phyloP scores from a whole-genome alignment of 257 asterid genomes.

The Solanum okadae region DNA sequence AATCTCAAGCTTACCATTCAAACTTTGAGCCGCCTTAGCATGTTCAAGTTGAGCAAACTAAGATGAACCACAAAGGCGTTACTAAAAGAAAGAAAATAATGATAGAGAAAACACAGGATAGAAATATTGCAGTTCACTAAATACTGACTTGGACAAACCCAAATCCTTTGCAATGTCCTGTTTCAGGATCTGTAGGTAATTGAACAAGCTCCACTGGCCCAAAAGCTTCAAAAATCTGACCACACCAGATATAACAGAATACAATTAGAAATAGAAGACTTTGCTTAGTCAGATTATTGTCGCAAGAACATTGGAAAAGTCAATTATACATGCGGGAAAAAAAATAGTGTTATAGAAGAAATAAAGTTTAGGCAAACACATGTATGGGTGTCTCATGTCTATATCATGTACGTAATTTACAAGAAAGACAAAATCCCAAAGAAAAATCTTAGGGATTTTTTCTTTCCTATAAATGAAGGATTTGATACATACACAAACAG shows the following conservation, averaged over 20 bases:
- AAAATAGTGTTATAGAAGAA: not conserved
- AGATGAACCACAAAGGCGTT: not conserved
- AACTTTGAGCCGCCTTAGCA: constrained; percentile 91
- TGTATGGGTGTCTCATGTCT: not conserved
- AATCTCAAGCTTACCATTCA: constrained; percentile 89
- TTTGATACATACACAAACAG: not conserved
- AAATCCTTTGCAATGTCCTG: constrained; percentile 99
- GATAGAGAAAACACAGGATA: not conserved
- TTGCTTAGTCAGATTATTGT: not conserved
- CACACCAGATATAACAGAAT: not conserved
- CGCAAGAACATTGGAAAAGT: not conserved
- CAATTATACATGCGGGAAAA: not conserved
- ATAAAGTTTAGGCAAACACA: not conserved
- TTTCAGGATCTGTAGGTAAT: constrained; percentile 96
- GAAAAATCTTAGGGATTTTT: not conserved
- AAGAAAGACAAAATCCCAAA: not conserved
- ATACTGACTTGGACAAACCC: constrained; percentile 97
- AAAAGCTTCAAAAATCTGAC: constrained; percentile 93
- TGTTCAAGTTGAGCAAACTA: constrained; percentile 88
- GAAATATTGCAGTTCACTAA: not conserved
- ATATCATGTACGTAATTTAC: not conserved
- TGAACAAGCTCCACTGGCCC: constrained; percentile 98
- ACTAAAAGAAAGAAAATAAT: not conserved
- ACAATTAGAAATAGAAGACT: not conserved
- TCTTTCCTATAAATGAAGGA: not conserved